Percentiles rank a stretch among this genome's conserved stretches.
Evolutionary conservation across 148 eudicot species (phyloP).

Genomic region (Spergularia marina): DNA sequence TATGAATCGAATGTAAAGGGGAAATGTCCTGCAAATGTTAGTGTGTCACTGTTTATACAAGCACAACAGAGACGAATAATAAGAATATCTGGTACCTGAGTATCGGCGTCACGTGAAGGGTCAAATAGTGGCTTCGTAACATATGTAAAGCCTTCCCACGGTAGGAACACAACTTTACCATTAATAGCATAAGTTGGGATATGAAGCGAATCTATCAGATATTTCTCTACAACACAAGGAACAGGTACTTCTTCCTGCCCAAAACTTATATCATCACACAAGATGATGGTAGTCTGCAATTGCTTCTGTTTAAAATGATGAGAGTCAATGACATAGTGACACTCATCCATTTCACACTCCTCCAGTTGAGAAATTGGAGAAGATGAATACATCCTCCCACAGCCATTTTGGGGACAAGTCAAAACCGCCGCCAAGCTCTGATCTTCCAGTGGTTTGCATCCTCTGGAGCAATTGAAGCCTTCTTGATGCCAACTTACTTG

Average conservation of each 20-base stretch:
- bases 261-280: conserved; percentile 87
- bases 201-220: conserved; percentile 57
- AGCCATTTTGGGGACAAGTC: conserved; percentile 30
- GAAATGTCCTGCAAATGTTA: not conserved
- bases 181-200: conserved; percentile 46
- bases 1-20: conserved; percentile 2
- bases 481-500: conserved; percentile 79
- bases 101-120: conserved; percentile 44
- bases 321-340: conserved; percentile 70
- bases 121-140: conserved; percentile 54
- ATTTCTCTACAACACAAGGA: conserved; percentile 85
- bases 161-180: conserved; percentile 63
- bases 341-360: conserved; percentile 89
- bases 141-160: conserved; percentile 93
- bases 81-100: conserved; percentile 51
- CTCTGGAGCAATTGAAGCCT: conserved; percentile 65
- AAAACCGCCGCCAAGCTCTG: conserved; percentile 30
- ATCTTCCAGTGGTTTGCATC: conserved; percentile 48
- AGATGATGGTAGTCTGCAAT: conserved; percentile 50
- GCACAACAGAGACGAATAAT: not conserved
- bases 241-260: conserved; percentile 76
- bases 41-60: not conserved
- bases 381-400: conserved; percentile 23
- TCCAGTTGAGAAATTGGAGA: conserved; percentile 25
- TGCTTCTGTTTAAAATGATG: conserved; percentile 51